Evolutionary conservation across 1,139 yeast species (phyloP), one percentile per base, ranked within the genome.

Genomic region (Candida dubliniensis): DNA sequence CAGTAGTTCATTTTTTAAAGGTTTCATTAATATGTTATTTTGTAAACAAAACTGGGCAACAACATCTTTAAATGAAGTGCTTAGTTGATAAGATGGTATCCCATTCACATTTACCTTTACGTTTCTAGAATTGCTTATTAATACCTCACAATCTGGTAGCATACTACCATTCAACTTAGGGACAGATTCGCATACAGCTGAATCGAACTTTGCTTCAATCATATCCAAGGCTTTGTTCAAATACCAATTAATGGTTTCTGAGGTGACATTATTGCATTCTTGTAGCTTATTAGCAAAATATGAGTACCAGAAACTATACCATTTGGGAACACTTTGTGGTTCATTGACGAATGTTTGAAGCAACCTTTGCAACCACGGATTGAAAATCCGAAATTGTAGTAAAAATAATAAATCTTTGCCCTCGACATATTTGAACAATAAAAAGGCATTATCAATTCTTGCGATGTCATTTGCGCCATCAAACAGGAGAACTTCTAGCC

Each of bases 31-130:
- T 9, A 70, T 62, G 14, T 59, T 57, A 26, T 63, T 50, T 7
- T 54, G 47, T 11, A 57, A 40, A 51, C 79, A 73, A 46, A 52
- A 59, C 1, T 62, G 53, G 31, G 50, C 52, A 3, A 74, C 67
- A 12, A 73, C 74, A 47, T 74, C 76, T 41, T 61, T 69, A 46
- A 69, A 74, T 0, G 71, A 54, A 2, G 70, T 64, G 44, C 59
- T 47, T 4, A 71, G 56, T 30, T 59, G 60, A 36, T 60, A 54
- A 0, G 67, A 51, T 0, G 74, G 71, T 2, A 68, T 57, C 0
- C 74, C 74, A 24, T 64, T 53, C 10, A 57, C 58, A 40, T 49
- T 48, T 2, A 36, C 29, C 2, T 33, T 18, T 18, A 18, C 23
- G 3, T 35, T 15, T n/a, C 31, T 23, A 32, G 43, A 29, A n/a